A percentile compares a stretch with the other conserved stretches of the same genome.
phyloP scores from a whole-genome alignment of 2,329 filamentous ascomycete species.

The Elsinoe necatrix region DNA sequence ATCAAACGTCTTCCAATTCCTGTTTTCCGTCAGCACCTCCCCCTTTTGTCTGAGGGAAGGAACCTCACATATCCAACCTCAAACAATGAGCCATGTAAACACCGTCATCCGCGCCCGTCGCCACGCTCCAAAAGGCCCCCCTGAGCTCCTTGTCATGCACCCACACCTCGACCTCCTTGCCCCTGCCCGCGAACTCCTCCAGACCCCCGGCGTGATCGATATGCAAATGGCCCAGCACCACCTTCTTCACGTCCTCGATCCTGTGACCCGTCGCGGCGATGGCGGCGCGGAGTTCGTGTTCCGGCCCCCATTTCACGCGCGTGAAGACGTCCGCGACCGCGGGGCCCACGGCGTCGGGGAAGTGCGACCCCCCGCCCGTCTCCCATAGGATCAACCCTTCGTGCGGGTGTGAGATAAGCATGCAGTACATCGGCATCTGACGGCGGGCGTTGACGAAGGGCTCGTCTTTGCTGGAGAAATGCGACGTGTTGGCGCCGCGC shows the following conservation, averaged over 20 bases:
- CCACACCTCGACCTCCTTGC: slow-evolving; percentile 30
- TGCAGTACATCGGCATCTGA: slow-evolving; percentile 35
- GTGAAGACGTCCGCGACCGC: slow-evolving; percentile 29
- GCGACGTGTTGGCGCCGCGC: slow-evolving; percentile 34
- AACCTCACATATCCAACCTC: slow-evolving; percentile 26
- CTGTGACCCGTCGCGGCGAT: slow-evolving; percentile 30
- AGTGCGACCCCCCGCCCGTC: slow-evolving; percentile 39
- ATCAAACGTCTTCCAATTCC: slow-evolving; percentile 32
- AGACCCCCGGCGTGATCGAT: slow-evolving; percentile 30
- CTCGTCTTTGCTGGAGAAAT: slow-evolving; percentile 27
- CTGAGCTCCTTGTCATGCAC: slow-evolving; percentile 29
- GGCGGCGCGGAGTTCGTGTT: slow-evolving; percentile 28
- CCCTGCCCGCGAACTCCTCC: slow-evolving; percentile 28
- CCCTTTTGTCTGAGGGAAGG: not conserved
- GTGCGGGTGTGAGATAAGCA: slow-evolving; percentile 39
- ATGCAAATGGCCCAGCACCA: slow-evolving; percentile 31
- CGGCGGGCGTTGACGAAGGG: slow-evolving; percentile 36
- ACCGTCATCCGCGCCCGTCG: slow-evolving; percentile 29
- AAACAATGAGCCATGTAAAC: slow-evolving; percentile 31
- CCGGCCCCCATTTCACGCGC: slow-evolving; percentile 28
- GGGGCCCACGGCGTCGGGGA: slow-evolving; percentile 30
- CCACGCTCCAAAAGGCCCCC: slow-evolving; percentile 29
- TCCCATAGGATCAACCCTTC: slow-evolving; percentile 40
- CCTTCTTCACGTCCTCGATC: slow-evolving; percentile 31
- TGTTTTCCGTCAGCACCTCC: slow-evolving; percentile 14